Evolutionary conservation across 768 basidiomycete species (phyloP).

Genomic region (Leucocoprinus sp.): DNA sequence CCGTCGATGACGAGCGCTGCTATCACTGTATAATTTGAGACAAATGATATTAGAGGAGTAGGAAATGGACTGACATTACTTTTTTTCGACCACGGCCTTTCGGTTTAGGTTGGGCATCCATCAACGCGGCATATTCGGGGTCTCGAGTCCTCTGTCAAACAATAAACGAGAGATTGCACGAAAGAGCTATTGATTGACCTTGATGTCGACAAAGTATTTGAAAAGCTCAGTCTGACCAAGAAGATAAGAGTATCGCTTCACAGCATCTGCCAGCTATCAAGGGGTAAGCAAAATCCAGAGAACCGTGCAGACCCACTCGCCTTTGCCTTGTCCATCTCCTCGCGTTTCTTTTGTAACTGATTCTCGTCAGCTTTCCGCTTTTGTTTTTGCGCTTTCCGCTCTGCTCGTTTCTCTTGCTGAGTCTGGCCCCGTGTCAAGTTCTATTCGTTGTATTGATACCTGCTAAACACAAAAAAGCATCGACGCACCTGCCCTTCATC

Average conservation of each 20-base stretch:
- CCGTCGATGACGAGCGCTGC: conserved; percentile 78
- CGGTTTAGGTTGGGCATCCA: conserved; percentile 80
- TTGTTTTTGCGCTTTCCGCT: conserved; percentile 30
- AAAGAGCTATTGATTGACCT: conserved; percentile 38
- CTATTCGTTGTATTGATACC: conserved; percentile 10
- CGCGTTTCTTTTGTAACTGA: conserved; percentile 59
- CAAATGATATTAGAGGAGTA: neutral
- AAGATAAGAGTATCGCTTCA: conserved; percentile 96
- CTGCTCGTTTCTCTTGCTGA: conserved; percentile 24
- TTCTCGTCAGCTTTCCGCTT: conserved; percentile 64
- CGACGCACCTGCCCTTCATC: conserved; percentile 30
- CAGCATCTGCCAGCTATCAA: conserved; percentile 76
- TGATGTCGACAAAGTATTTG: conserved; percentile 96
- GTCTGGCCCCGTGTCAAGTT: conserved; percentile 19
- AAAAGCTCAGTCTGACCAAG: conserved; percentile 97
- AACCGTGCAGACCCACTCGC: conserved; percentile 29
- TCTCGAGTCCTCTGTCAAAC: conserved; percentile 68
- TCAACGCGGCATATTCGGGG: conserved; percentile 84
- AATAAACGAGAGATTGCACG: neutral
- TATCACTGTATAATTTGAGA: conserved; percentile 41
- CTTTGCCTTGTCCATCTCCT: conserved; percentile 87
- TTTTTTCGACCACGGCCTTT: conserved; percentile 86
- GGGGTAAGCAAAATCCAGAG: neutral
- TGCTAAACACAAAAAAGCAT: conserved; percentile 2
- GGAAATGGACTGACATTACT: conserved; percentile 19